Conservation (phyloP, 768 basidiomycete genomes). For the Mycena alexandri region DNA sequence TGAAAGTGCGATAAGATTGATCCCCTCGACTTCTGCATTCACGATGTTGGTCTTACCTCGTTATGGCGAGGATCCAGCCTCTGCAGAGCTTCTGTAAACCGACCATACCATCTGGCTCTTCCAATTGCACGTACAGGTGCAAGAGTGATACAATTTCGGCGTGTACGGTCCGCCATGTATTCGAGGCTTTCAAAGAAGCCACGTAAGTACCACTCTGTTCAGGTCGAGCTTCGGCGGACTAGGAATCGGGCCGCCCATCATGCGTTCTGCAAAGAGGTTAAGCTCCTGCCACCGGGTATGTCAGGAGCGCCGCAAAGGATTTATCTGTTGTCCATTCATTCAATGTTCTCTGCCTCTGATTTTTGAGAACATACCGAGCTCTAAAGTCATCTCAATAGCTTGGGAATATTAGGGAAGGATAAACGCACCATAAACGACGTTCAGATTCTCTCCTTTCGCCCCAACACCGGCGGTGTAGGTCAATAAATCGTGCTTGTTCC, state of each 20-base stretch:
- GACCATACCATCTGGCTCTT: too few species aligned
- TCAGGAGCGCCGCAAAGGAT: constrained; percentile 82
- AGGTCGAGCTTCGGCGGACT: constrained; percentile 80
- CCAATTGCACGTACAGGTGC: too few species aligned
- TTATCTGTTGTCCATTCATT: constrained; percentile 57
- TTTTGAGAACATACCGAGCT: constrained; percentile 62
- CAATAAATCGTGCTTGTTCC: constrained; percentile 88
- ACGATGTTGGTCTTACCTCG: too few species aligned
- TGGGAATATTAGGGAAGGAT: too few species aligned
- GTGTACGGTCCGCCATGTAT: too few species aligned
- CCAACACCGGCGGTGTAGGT: constrained; percentile 87
- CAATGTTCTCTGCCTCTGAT: background rate
- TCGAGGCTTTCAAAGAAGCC: background rate
- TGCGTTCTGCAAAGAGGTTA: constrained; percentile 71
- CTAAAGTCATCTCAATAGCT: constrained; percentile 42
- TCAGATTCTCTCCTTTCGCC: constrained; percentile 79
- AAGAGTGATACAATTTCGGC: too few species aligned
- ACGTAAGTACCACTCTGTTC: constrained; percentile 74
- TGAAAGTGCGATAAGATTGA: too few species aligned
- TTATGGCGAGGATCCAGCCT: too few species aligned
- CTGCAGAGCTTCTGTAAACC: too few species aligned
- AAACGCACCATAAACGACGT: constrained; percentile 76
- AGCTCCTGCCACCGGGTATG: constrained; percentile 88
- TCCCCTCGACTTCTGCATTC: too few species aligned
- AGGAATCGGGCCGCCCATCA: constrained; percentile 62